Base-by-base conservation (phyloP, 108 stramenopile genomes). In the Nitzschia inconspicua region DNA sequence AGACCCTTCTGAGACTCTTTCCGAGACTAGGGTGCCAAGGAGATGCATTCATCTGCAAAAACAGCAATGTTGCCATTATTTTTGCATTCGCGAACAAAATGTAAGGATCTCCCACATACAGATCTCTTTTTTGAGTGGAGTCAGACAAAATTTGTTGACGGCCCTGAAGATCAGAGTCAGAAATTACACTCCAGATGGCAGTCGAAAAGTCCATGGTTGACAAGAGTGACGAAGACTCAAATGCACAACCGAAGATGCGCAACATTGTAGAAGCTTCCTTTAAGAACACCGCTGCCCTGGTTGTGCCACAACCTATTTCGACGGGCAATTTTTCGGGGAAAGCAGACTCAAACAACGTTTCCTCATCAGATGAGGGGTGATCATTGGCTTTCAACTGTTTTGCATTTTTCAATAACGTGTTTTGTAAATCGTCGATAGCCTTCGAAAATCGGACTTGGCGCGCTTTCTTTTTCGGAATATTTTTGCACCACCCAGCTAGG, bases 401-500 rank as follows among this genome's bases (percentile, higher is more conserved):
- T 26, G 48, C 36, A 36, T 54, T 59, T 4, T 41, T 54, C 53
- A 36, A 31, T 2, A 54, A 35, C 19, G 26, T 8, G 23, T 54
- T 36, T 22, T 54, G 51, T 24, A 72, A 25, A 3, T 40, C 35
- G 36, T 72, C 64, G 19, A 72, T 31, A 36, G 67, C 44, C 16
- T 64, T 64, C 26, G 41, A 22, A 22, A 64, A 52, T 41, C 70
- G 47, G 28, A 23, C 44, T 32, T 52, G 63, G 34, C 70, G 60
- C 28, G 44, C 63, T 57, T 72, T 72, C 55, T 72, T 72, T 7
- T 27, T 24, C 14, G 70, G 47, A 7, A 72, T 16, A 26, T 34
- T 26, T 0, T 41, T 36, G 10, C 37, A 32, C 70, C 70, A 72
- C 11, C 20, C 48, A 3, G 36, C 7, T 16, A 63, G 0, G 25